Evolutionary conservation across 805 yeast genomes (phyloP), one percentile per base, ranked within the genome.

Genomic region (Schizosaccharomyces pombe): DNA sequence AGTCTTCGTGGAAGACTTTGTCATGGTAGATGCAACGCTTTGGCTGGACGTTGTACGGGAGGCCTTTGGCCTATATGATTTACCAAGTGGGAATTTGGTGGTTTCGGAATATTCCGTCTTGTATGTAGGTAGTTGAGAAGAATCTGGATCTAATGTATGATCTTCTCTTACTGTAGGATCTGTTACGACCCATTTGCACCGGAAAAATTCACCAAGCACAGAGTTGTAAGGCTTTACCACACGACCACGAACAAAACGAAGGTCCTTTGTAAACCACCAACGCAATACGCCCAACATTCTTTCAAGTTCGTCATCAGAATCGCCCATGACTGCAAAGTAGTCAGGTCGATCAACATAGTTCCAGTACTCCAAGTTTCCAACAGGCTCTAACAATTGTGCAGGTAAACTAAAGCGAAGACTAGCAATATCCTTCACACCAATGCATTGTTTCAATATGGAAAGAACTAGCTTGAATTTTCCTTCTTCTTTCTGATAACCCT

Each of bases 191-290:
- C 54, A 52, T 12, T 28, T 34, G 54, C 47, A 32, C 26, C 54
- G 40, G 47, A 52, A 52, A 24, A 52, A 52, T 29, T 52, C 54
- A 19, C 54, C 54, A n/a, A 52, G 22, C 24, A 33, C 34, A n/a
- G 47, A 52, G 47, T 52, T 52, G 47, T 52, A 52, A 5, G 54
- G 54, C 16, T 52, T 52, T 19, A 32, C 40, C 16, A 34, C 43
- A 31, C 39, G 34, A 30, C 53, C 53, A n/a, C 39, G 34, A 12
- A 52, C 43, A 37, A 34, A 28, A 6, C 39, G 14, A 8, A 52
- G n/a, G 26, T 52, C 54, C 47, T 52, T 52, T 8, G 54, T 52
- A 16, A 52, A 52, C 54, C 54, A 52, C 54, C 54, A 52, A 12
- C 54, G 40, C 14, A 52, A 29, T 5, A 52, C 54, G 16, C 30